phyloP scores from a whole-genome alignment of 768 basidiomycete genomes.

The Naganishia onofrii region DNA sequence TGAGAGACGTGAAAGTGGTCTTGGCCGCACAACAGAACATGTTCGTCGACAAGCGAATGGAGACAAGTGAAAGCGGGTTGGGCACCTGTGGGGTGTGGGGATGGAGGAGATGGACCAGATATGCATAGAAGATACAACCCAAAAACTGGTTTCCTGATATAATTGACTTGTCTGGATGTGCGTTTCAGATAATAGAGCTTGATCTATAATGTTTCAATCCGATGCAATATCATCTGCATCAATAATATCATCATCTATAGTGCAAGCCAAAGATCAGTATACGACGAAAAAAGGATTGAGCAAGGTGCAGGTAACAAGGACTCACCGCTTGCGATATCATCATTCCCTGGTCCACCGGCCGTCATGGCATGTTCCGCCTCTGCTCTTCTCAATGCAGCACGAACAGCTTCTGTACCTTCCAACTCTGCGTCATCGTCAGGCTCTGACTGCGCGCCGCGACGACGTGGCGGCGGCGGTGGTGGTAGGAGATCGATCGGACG shows the following conservation, averaged over 20 bases:
- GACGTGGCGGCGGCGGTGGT: conserved; percentile 28
- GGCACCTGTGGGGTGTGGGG: neutral
- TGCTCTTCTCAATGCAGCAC: conserved; percentile 25
- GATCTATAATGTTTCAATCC: conserved; percentile 5
- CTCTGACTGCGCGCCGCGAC: neutral
- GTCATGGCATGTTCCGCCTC: conserved; percentile 27
- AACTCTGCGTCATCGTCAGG: neutral
- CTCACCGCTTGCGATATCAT: conserved; percentile 33
- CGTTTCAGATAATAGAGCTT: neutral
- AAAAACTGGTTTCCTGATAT: neutral
- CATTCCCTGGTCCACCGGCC: conserved; percentile 14
- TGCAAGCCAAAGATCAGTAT: neutral
- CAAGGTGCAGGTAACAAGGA: neutral
- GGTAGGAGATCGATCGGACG: conserved; percentile 32
- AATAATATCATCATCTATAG: conserved; percentile 30
- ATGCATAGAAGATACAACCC: conserved; percentile 21
- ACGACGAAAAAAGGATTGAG: neutral
- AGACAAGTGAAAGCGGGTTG: neutral
- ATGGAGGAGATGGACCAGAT: neutral
- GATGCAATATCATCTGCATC: conserved; percentile 34
- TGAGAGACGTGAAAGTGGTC: neutral
- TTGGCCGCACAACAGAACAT: neutral
- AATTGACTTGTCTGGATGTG: neutral
- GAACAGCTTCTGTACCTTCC: conserved; percentile 25
- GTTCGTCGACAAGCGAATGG: neutral